Base-by-base conservation (phyloP, 345 rosid genomes). In the Linum tenue region DNA sequence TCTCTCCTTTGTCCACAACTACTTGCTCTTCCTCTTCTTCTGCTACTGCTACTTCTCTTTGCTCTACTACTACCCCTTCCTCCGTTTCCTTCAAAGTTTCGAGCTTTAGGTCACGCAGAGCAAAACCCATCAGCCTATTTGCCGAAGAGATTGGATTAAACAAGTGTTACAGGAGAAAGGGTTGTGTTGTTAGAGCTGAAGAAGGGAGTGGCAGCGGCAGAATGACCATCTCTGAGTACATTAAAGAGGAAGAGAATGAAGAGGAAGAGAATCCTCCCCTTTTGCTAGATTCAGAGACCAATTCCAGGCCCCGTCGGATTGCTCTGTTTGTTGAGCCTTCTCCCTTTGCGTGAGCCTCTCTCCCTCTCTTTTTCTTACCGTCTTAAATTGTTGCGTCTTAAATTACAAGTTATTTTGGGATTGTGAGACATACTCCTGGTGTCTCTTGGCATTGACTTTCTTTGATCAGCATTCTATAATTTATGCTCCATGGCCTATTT, bases 251-350 rank as follows among this genome's bases (percentile, higher is more conserved):
- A 57, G 87, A 67, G 60, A 87, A 72, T 3, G 83, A 65, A 1
- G 83, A 78, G 9, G 89, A 83, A 16, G 90, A 86, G 57, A 70
- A 57, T 9, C 82, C 76, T 56, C 84, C 80, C 60, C 77, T 73
- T 68, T 60, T 82, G 75, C 73, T 84, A 51, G 92, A 88, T 60
- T 67, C 85, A 0, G 96, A 82, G 59, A 68, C 48, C 70, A 73
- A 69, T 39, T 70, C 83, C 15, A 78, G 77, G 69, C 96, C 97
- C 8, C 82, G 95, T 5, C 88, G 99, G 12, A 88, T 94, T 72
- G 99, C 87, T 72, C 92, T 94, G 59, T 94, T 94, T 66, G 86
- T 94, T 17, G 99, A 94, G 84, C 99, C 99, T 65, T 94, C 99
- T 16, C 99, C 99, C 16, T 94, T 94, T 67, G 82, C 97, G 98